Percentiles rank a stretch among this genome's conserved stretches.
These are phyloP conservation scores for Babesia ovata DNA, from an alignment of 169 alveolate species.

Conservation along the genomic window DNA sequence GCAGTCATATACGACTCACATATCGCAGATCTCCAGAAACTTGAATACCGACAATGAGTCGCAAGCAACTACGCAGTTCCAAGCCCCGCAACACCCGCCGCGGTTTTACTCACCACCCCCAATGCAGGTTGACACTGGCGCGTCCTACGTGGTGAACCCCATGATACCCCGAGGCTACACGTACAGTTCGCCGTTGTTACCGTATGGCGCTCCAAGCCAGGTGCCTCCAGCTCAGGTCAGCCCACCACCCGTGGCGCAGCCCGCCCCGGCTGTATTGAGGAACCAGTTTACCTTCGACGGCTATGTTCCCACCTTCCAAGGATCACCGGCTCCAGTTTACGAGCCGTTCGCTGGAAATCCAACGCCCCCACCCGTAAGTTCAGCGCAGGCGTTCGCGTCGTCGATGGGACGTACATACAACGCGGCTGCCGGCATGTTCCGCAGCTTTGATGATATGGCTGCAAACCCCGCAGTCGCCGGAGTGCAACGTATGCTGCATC, in stretches of 20 bases:
- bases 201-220: not conserved
- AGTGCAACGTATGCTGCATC: slow-evolving; percentile 27
- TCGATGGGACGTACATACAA: slow-evolving; percentile 11
- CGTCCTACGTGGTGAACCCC: not conserved
- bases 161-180: not conserved
- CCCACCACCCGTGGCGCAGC: not conserved
- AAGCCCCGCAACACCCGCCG: too few relatives aligned
- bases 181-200: not conserved
- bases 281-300: slow-evolving; percentile 1
- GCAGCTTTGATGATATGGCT: slow-evolving; percentile 38
- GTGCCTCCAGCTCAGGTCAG: not conserved
- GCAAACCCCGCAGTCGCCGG: not conserved
- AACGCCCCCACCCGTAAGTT: not conserved
- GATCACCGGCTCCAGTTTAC: not conserved
- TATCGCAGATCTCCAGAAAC: slow-evolving; percentile 41
- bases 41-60: not conserved
- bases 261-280: not conserved
- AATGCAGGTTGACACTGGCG: not conserved
- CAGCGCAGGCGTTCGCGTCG: slow-evolving; percentile 18
- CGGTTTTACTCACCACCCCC: too few relatives aligned
- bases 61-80: not conserved
- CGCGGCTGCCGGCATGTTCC: slow-evolving; percentile 25
- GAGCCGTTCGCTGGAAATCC: too few relatives aligned
- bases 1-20: slow-evolving; percentile 3
- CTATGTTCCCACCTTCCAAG: not conserved